phyloP scores from a whole-genome alignment of 116 monocot species.

The Papilionanthe hybrid region DNA sequence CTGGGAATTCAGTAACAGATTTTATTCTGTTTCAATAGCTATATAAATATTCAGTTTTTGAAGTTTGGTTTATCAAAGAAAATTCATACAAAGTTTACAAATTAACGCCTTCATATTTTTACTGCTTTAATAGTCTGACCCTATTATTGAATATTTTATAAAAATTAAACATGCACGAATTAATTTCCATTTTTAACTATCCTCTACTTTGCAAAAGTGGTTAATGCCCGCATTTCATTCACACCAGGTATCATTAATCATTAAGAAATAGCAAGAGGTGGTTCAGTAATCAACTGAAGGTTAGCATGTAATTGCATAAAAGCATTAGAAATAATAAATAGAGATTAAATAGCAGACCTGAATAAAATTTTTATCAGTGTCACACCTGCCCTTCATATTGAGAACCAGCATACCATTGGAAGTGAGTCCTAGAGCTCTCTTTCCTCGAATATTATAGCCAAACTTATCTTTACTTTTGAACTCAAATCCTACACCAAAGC shows the following conservation, averaged over 20 bases:
- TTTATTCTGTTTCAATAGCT: too few relatives aligned
- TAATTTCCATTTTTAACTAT: background rate
- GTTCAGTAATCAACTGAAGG: background rate
- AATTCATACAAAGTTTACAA: too few relatives aligned
- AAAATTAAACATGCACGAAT: background rate
- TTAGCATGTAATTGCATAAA: background rate
- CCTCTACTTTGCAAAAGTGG: background rate
- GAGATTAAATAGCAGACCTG: slow-evolving; percentile 29
- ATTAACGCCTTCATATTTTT: background rate
- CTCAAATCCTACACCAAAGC: slow-evolving; percentile 55
- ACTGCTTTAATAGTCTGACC: background rate
- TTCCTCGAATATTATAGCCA: slow-evolving; percentile 54
- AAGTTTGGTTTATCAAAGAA: too few relatives aligned
- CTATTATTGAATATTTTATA: background rate
- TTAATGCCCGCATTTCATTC: background rate
- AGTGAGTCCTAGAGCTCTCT: slow-evolving; percentile 57
- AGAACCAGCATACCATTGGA: slow-evolving; percentile 39
- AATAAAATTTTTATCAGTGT: slow-evolving; percentile 56
- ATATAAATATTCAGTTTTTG: too few relatives aligned
- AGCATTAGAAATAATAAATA: background rate
- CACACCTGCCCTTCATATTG: slow-evolving; percentile 65
- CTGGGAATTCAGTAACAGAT: too few relatives aligned
- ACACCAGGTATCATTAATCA: background rate
- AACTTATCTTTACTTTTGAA: slow-evolving; percentile 30
- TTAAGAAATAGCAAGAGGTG: background rate